Conservation (phyloP, 2,329 filamentous ascomycete species). For the Xylariomycetidae sp. region DNA sequence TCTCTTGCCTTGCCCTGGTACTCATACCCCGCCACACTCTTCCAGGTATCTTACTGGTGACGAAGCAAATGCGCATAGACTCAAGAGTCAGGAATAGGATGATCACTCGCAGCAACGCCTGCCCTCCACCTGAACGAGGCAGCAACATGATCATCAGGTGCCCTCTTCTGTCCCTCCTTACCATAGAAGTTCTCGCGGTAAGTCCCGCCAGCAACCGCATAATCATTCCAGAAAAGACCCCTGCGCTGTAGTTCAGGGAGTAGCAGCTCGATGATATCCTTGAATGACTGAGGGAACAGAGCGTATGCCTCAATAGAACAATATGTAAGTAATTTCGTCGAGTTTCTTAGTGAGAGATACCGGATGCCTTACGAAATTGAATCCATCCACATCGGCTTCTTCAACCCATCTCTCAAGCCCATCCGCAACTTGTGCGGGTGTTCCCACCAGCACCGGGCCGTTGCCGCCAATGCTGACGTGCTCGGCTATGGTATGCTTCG, state of each 20-base stretch:
- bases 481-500: constrained; percentile 64
- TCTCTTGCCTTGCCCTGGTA: too few species aligned
- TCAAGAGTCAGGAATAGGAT: constrained; percentile 23
- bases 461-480: constrained; percentile 65
- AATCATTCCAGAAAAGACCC: constrained; percentile 53
- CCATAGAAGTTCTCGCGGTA: constrained; percentile 59
- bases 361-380: constrained; percentile 68
- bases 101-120: constrained; percentile 23
- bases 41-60: too few species aligned
- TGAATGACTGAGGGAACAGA: constrained; percentile 63
- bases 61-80: too few species aligned
- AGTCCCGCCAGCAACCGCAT: constrained; percentile 51
- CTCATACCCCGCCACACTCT: too few species aligned
- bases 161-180: constrained; percentile 43
- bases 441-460: constrained; percentile 61
- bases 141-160: constrained; percentile 48
- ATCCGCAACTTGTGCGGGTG: constrained; percentile 60
- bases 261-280: constrained; percentile 61
- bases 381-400: constrained; percentile 69
- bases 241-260: constrained; percentile 58
- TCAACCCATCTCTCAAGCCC: constrained; percentile 62
- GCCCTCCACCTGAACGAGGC: constrained; percentile 41
- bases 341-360: too few species aligned
- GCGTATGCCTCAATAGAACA: constrained; percentile 50
- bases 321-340: too few species aligned